Evolutionary conservation across 768 basidiomycete species (phyloP).

Genomic region (Panellus pusillus): DNA sequence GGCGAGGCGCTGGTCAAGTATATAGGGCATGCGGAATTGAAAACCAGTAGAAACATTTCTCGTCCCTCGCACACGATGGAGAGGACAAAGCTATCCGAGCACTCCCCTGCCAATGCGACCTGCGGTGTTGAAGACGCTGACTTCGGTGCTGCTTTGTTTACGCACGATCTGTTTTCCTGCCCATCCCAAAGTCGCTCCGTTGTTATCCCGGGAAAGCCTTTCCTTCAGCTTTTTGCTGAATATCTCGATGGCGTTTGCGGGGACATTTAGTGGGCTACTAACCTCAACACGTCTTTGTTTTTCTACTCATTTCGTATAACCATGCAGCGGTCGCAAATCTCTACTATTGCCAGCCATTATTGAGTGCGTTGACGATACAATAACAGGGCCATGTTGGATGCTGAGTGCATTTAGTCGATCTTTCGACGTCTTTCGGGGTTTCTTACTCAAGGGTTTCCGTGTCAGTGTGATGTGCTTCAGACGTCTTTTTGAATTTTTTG

Average conservation of each 20-base stretch:
- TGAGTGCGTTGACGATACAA: slow-evolving; percentile 46
- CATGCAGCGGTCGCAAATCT: slow-evolving; percentile 57
- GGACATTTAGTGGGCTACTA: slow-evolving; percentile 44
- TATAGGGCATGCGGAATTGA: too few relatives aligned
- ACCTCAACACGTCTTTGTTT: not conserved
- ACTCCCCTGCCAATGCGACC: too few relatives aligned
- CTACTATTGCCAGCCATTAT: slow-evolving; percentile 80
- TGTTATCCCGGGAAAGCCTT: slow-evolving; percentile 51
- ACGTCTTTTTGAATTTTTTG: not conserved
- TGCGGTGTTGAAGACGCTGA: not conserved
- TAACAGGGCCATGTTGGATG: not conserved
- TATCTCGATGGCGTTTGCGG: slow-evolving; percentile 58
- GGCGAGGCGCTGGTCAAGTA: too few relatives aligned
- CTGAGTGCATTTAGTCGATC: slow-evolving; percentile 36
- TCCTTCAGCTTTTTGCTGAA: slow-evolving; percentile 56
- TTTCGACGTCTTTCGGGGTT: slow-evolving; percentile 37
- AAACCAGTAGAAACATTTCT: too few relatives aligned
- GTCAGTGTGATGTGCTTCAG: slow-evolving; percentile 10
- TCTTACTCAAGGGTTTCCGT: slow-evolving; percentile 27
- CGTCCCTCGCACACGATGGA: too few relatives aligned
- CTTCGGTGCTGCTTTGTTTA: not conserved
- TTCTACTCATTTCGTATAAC: not conserved
- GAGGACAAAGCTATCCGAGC: too few relatives aligned
- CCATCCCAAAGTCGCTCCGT: slow-evolving; percentile 57
- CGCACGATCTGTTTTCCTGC: slow-evolving; percentile 40